Evolutionary conservation across 148 eudicot genomes (phyloP).

Genomic region (Silene conica): DNA sequence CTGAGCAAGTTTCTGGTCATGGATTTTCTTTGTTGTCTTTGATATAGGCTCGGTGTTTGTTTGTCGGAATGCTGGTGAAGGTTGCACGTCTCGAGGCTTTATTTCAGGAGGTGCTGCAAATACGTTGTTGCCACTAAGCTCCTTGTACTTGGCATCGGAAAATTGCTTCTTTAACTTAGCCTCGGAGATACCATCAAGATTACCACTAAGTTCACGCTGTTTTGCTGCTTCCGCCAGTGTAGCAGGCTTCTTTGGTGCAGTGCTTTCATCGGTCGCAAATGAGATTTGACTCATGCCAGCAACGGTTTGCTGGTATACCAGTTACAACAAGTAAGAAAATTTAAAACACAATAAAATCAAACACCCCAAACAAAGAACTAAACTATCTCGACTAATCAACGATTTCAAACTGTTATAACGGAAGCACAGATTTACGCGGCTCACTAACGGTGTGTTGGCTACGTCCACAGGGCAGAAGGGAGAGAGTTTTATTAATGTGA

Average conservation of each 20-base stretch:
- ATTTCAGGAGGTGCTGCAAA: conserved; percentile 81
- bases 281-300: conserved; percentile 85
- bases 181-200: conserved; percentile 48
- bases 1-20: conserved; percentile 71
- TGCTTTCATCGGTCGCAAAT: conserved; percentile 60
- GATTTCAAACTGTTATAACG: no score
- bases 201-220: conserved; percentile 88
- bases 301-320: conserved; percentile 61
- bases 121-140: conserved; percentile 75
- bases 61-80: conserved; percentile 59
- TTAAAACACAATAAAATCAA: conserved; percentile 6
- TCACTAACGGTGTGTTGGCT: no score
- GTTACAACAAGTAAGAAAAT: conserved; percentile 12
- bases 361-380: background rate
- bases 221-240: conserved; percentile 74
- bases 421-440: no score
- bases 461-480: no score
- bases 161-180: conserved; percentile 62
- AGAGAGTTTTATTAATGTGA: no score
- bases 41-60: conserved; percentile 47
- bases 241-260: conserved; percentile 70
- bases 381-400: background rate
- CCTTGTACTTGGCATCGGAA: conserved; percentile 75
- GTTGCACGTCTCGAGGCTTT: conserved; percentile 51
- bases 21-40: conserved; percentile 86